Percentiles rank a stretch among this genome's conserved stretches.
These are phyloP conservation scores for Dothideomycetidae sp. DNA, from an alignment of 2,329 filamentous ascomycete genomes.

Conservation along the genomic window DNA sequence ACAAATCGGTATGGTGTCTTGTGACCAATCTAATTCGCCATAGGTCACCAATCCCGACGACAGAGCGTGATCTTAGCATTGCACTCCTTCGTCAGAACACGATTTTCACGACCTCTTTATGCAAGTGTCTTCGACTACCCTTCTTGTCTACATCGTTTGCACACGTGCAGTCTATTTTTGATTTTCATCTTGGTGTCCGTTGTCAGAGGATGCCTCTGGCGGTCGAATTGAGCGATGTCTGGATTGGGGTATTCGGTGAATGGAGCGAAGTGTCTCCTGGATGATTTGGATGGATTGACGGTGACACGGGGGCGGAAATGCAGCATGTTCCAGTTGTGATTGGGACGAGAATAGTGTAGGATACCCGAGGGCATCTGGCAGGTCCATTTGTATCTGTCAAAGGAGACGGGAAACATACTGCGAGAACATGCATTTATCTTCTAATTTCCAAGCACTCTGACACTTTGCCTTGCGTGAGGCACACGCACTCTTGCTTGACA, in stretches of 20 bases:
- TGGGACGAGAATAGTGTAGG: no score
- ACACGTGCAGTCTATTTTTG: background rate
- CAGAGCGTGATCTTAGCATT: background rate
- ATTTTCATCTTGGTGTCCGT: background rate
- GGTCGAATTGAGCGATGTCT: background rate
- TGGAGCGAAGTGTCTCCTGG: background rate
- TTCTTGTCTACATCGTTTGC: background rate
- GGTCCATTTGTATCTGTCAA: background rate
- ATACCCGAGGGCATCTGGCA: background rate
- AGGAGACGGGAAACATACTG: no score
- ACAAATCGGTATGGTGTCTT: no score
- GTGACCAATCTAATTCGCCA: background rate
- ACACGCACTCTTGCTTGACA: no score
- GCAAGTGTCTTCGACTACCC: background rate
- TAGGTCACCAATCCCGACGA: background rate
- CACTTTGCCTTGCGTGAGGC: no score
- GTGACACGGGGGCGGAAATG: background rate
- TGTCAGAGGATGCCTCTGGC: background rate
- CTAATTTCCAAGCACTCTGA: no score
- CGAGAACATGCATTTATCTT: no score
- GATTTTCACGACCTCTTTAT: background rate
- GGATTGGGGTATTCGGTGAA: background rate
- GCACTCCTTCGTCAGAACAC: background rate
- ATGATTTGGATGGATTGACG: no score
- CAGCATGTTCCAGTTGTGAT: no score